These are phyloP conservation scores for Camellia sinensis DNA, from an alignment of 148 eudicot genomes.

Conservation along the genomic window DNA sequence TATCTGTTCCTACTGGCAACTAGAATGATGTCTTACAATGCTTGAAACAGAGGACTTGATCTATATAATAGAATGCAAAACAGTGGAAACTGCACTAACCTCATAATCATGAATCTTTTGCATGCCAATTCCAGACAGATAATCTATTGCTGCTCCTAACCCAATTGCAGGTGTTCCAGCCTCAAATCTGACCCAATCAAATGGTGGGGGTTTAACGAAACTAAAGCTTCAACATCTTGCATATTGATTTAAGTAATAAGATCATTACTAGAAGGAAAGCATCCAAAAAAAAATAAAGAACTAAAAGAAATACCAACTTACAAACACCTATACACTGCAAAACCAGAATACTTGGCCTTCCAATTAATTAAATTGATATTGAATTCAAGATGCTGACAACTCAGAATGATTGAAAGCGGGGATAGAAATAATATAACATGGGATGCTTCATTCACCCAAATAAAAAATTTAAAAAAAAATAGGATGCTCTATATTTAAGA, in stretches of 20 bases:
- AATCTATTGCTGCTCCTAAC: constrained; percentile 94
- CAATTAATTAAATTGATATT: neutral
- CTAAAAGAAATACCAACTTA: neutral
- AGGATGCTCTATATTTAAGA: too few species aligned
- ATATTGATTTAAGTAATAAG: neutral
- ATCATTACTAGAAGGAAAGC: neutral
- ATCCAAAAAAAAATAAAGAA: neutral
- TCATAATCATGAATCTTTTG: constrained; percentile 93
- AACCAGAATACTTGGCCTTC: neutral
- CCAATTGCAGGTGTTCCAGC: constrained; percentile 99
- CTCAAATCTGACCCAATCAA: constrained; percentile 64
- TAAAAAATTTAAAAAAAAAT: too few species aligned
- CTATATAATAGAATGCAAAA: neutral
- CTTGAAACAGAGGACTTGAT: constrained; percentile 1
- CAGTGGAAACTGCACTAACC: constrained; percentile 33
- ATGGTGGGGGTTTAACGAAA: neutral
- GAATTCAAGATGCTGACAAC: neutral
- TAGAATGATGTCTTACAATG: neutral
- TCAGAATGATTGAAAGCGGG: neutral
- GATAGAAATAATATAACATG: too few species aligned
- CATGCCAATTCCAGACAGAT: constrained; percentile 92
- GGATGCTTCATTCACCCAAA: too few species aligned
- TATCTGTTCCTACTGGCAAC: neutral
- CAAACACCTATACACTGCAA: neutral
- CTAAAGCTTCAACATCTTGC: neutral